Conservation (phyloP, 2,329 filamentous ascomycete genomes). For the Alternaria longipes region DNA sequence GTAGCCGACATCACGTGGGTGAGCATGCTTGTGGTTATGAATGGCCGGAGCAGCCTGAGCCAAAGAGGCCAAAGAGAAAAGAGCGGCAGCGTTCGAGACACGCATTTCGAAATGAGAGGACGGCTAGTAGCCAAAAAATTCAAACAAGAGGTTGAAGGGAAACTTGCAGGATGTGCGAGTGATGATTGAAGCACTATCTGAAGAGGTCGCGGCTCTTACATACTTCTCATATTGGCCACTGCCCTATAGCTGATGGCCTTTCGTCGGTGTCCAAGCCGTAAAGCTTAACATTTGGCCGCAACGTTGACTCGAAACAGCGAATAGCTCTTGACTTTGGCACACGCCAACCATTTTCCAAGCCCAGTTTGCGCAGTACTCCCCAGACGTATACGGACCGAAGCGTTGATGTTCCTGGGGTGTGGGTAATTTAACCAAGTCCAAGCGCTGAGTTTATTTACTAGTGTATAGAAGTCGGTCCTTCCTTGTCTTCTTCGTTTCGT, state of each 20-base stretch:
- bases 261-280: conserved; percentile 12
- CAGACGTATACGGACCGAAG: conserved; percentile 11
- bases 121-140: conserved; percentile 24
- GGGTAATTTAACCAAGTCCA: neutral
- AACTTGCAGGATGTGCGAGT: neutral
- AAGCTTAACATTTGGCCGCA: conserved; percentile 23
- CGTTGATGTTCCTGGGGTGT: conserved; percentile 5
- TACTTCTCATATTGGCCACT: neutral
- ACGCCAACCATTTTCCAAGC: neutral
- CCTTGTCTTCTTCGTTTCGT: conserved; percentile 13
- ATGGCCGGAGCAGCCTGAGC: conserved; percentile 24
- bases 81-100: conserved; percentile 28
- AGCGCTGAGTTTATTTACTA: conserved; percentile 13
- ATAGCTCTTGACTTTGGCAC: neutral
- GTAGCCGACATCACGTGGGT: conserved; percentile 1
- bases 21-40: conserved; percentile 11
- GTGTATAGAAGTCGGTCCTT: conserved; percentile 12
- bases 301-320: conserved; percentile 7
- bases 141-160: conserved; percentile 9
- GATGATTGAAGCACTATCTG: neutral
- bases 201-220: conserved; percentile 4
- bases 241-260: conserved; percentile 7
- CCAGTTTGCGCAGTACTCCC: neutral
- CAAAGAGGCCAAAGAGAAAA: conserved; percentile 30
- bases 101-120: conserved; percentile 38